A percentile compares a stretch with the other conserved stretches of the same genome.
These are phyloP conservation scores for Xylaria nigripes DNA, from an alignment of 495 filamentous ascomycete genomes.

Conservation along the genomic window DNA sequence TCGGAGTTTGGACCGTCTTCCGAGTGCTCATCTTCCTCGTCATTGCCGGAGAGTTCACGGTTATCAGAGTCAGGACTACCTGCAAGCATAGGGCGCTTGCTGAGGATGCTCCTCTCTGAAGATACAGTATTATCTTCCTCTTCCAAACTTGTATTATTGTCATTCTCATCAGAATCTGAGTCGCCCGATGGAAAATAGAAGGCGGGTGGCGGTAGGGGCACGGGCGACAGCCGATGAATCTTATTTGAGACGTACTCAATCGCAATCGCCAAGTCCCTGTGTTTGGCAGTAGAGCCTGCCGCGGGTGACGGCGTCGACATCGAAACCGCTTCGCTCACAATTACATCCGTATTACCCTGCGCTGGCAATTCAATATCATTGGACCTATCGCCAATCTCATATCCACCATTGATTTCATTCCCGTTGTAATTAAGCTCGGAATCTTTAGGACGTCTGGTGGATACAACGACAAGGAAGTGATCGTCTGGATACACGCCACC, in stretches of 20 bases:
- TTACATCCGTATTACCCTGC: constrained; percentile 22
- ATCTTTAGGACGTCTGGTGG: constrained; percentile 36
- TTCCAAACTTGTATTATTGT: constrained; percentile 19
- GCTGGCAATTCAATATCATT: background rate
- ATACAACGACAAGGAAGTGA: constrained; percentile 54
- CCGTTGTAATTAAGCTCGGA: constrained; percentile 4
- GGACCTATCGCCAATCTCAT: too few relatives aligned
- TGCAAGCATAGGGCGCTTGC: constrained; percentile 20
- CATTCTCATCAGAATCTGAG: constrained; percentile 23
- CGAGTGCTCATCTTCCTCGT: constrained; percentile 26
- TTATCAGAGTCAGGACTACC: constrained; percentile 20
- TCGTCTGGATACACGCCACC: constrained; percentile 59
- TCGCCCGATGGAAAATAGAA: constrained; percentile 33
- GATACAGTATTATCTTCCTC: constrained; percentile 18
- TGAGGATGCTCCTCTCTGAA: constrained; percentile 24
- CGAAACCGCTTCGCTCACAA: constrained; percentile 29
- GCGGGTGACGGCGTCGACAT: constrained; percentile 31
- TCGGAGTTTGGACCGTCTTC: constrained; percentile 21
- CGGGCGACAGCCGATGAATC: constrained; percentile 29
- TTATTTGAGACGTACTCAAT: constrained; percentile 31
- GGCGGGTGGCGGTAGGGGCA: constrained; percentile 36
- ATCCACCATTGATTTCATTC: constrained; percentile 10
- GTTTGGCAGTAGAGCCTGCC: background rate
- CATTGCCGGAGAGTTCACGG: constrained; percentile 22
- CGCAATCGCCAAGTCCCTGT: constrained; percentile 5